These are phyloP conservation scores for Pythium biforme DNA, from an alignment of 352 stramenopile genomes.

Conservation along the genomic window DNA sequence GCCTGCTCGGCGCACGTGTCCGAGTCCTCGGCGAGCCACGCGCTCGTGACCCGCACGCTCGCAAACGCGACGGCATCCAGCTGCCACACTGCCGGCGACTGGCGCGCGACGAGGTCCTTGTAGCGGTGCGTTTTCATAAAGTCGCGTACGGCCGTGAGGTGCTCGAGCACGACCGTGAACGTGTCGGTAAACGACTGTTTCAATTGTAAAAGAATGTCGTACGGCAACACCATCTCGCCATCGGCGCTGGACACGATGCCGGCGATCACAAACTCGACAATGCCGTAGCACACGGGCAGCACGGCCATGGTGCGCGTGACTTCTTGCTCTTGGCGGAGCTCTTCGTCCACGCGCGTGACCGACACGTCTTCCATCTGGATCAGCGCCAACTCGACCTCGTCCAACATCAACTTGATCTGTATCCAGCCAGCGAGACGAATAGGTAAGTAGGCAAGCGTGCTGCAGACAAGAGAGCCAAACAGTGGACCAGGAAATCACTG, in stretches of 20 bases:
- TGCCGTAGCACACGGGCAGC: conserved; percentile 74
- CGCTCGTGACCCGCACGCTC: conserved; percentile 70
- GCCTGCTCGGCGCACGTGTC: conserved; percentile 68
- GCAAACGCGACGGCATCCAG: conserved; percentile 76
- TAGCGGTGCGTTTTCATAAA: conserved; percentile 76
- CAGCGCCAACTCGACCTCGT: conserved; percentile 72
- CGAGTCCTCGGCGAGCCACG: conserved; percentile 84
- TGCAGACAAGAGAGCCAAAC: no score
- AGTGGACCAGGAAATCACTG: no score
- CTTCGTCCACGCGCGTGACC: conserved; percentile 46
- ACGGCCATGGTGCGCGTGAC: conserved; percentile 54
- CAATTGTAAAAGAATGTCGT: conserved; percentile 70
- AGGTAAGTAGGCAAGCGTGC: no score
- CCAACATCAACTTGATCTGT: conserved; percentile 84
- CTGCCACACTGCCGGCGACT: conserved; percentile 41
- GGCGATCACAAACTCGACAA: conserved; percentile 70
- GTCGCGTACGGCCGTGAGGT: conserved; percentile 62
- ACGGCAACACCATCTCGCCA: conserved; percentile 49
- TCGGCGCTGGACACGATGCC: conserved; percentile 55
- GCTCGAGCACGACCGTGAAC: conserved; percentile 70
- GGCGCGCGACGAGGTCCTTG: conserved; percentile 37
- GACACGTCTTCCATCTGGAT: conserved; percentile 66
- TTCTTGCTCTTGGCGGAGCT: conserved; percentile 44
- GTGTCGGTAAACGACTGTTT: conserved; percentile 67
- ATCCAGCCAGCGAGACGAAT: not conserved